These are phyloP conservation scores for Colletotrichum higginsianum DNA, from an alignment of 2,329 filamentous ascomycete species.

Conservation along the genomic window DNA sequence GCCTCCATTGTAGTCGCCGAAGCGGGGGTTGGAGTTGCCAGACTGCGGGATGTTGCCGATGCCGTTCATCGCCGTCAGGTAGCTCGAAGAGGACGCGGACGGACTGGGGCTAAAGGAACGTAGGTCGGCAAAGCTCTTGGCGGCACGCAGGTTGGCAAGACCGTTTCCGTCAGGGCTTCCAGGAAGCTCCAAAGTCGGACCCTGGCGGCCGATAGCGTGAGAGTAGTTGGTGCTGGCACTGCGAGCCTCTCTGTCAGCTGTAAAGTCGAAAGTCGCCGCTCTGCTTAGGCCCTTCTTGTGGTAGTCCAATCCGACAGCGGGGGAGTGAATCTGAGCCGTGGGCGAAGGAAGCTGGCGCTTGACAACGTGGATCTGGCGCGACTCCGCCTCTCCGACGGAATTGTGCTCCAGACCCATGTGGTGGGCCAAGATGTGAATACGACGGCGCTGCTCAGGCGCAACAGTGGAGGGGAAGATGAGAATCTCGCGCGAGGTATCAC, in stretches of 20 bases:
- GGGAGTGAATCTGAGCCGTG: conserved; percentile 70
- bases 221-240: conserved; percentile 77
- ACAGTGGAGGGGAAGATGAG: conserved; percentile 87
- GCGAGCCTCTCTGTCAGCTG: conserved; percentile 80
- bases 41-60: conserved; percentile 69
- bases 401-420: conserved; percentile 93
- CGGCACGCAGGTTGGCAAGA: conserved; percentile 85
- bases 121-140: conserved; percentile 96
- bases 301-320: conserved; percentile 79
- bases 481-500: conserved; percentile 82
- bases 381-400: conserved; percentile 89
- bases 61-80: conserved; percentile 69
- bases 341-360: conserved; percentile 72
- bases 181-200: conserved; percentile 89
- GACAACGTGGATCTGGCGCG: conserved; percentile 91
- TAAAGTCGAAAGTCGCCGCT: conserved; percentile 98
- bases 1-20: conserved; percentile 62
- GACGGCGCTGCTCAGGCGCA: conserved; percentile 86
- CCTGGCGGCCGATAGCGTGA: conserved; percentile 83
- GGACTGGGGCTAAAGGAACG: conserved; percentile 96
- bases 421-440: conserved; percentile 94
- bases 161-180: conserved; percentile 77
- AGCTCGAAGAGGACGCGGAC: conserved; percentile 90
- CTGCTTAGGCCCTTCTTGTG: conserved; percentile 89
- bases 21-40: conserved; percentile 54